Base-by-base conservation (phyloP, 371 early-diverging fungal species). In the Smittium culicis region DNA sequence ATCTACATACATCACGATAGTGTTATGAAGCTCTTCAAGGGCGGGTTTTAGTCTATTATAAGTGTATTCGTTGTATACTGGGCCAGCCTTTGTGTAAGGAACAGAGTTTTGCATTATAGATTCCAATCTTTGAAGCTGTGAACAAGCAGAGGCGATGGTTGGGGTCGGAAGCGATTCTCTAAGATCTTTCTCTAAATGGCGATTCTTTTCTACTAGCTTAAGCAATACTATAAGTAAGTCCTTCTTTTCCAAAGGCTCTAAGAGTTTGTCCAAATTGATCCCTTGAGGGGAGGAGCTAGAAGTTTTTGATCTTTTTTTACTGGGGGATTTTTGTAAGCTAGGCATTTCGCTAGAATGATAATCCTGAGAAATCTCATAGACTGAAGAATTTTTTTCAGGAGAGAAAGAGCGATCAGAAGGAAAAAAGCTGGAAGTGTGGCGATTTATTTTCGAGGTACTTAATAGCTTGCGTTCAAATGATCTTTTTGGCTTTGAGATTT, bases 91-190 rank as follows among this genome's bases (percentile, higher is more conserved):
- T 63, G 82, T 84, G 79, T 91, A 96, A 0, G 95, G 95, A 70
- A 92, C 91, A 20, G 88, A 82, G 2, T 85, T 84, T 33, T 76
- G 77, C 59, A 94, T 75, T 54, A 81, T 80, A 70, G 85, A 85
- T 69, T 91, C 87, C 63, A 89, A 76, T 28, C 82, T 80, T 54
- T 73, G 71, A 54, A 96, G 79, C 25, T 86, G 83, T 54, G 77
- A 72, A 54, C 84, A 77, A 0, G 88, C 89, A n/a, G 90, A 85
- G 45, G 78, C 76, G 61, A 95, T 80, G 16, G 94, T 90, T 30
- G 97, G 97, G 60, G 87, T 83, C 34, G 95, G 95, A 54, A 94
- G 82, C 68, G 89, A 81, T 5, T 81, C 73, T 67, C 87, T 83
- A 54, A 93, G 83, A 57, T 88, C 83, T 27, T 81, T 73, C 61